Conservation (phyloP, 257 asterid genomes). For the Ophiorrhiza pumila region DNA sequence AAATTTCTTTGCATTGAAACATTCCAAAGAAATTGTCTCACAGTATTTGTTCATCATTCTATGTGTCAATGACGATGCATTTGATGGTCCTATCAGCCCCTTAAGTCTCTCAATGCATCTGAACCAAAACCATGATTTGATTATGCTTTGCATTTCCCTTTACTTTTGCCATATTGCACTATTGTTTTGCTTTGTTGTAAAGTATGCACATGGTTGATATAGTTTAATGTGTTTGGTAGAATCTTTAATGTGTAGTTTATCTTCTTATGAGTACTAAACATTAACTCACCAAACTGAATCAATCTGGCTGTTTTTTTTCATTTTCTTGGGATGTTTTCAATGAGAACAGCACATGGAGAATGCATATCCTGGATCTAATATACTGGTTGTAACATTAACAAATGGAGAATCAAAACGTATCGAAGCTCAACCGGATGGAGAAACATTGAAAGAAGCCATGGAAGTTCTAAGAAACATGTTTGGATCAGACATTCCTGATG, state of each 20-base stretch:
- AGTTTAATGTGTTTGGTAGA: constrained; percentile 3
- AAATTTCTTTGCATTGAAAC: too few species aligned
- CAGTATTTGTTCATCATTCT: too few species aligned
- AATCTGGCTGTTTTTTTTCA: constrained; percentile 10
- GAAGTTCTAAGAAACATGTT: constrained; percentile 82
- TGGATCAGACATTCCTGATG: constrained; percentile 69
- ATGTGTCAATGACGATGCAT: too few species aligned
- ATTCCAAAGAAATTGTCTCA: too few species aligned
- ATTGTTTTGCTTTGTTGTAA: neutral
- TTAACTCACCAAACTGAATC: constrained; percentile 1
- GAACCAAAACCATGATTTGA: neutral
- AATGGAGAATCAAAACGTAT: constrained; percentile 85
- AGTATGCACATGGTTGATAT: too few species aligned
- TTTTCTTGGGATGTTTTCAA: constrained; percentile 22
- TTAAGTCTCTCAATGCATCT: constrained; percentile 3
- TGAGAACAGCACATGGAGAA: constrained; percentile 89
- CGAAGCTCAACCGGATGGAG: constrained; percentile 79
- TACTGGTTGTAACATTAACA: constrained; percentile 84
- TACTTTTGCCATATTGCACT: too few species aligned
- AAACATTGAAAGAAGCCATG: constrained; percentile 83
- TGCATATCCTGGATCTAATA: constrained; percentile 85
- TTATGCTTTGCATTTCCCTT: too few species aligned
- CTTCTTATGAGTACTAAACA: neutral
- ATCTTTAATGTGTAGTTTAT: neutral
- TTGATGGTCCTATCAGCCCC: neutral